Evolutionary conservation across 1,284 basidiomycete genomes (phyloP), one percentile per base, ranked within the genome.

Genomic region (Naganishia sp.): DNA sequence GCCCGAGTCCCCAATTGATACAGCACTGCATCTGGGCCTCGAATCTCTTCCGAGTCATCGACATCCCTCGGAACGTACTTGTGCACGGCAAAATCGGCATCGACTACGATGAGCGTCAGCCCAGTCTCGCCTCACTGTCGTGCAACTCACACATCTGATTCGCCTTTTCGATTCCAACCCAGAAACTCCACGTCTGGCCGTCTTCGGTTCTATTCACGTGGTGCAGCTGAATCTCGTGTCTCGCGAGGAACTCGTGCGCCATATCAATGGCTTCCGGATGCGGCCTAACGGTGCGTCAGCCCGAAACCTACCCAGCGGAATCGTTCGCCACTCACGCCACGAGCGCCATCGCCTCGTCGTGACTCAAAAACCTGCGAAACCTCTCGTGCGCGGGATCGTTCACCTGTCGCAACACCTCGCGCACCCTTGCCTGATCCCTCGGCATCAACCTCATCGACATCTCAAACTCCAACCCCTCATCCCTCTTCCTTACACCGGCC

Each of bases 21-120:
- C 23, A 61, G 16, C 10, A n/a, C 36, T 13, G n/a, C 18, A 33
- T 50, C 49, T 6, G 21, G 23, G 4, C 53, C n/a, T 11, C 21
- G 53, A 9, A 6, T 9, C 7, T 16, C 36, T 15, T n/a, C 53
- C 33, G 28, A 53, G 13, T 39, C 10, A 39, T 39, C 13, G 36
- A 13, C 36, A 39, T 7, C 13, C 11, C 50, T 25, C 16, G 53
- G 53, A n/a, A 10, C 33, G 31, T 55, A 28, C 36, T 28, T 39
- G 21, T 61, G 59, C 10, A 61, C 59, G 21, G 59, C 59, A 28
- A 61, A 61, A 23, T 61, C 59, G 31, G 59, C 59, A 36, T 61
- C 49, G 59, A 61, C 59, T 61, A 21, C 6, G 18, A 21, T 15
- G 11, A 28, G 44, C 10, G 36, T 39, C 36, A 39, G 36, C 36